Evolutionary conservation across 345 rosid species (phyloP).

Genomic region (Nephelium lappaceum): DNA sequence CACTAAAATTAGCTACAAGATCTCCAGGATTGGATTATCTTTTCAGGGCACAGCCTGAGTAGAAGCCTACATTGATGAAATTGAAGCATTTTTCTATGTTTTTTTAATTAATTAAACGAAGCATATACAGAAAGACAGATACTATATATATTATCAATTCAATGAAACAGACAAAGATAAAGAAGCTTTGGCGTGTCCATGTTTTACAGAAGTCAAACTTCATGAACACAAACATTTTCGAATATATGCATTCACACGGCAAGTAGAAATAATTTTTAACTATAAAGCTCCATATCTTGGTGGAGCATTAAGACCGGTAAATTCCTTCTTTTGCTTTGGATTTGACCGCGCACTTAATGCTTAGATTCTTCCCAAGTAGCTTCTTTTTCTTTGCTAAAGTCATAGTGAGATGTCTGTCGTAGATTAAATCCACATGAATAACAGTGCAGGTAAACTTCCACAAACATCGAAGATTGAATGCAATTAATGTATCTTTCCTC

Average conservation of each 20-base stretch:
- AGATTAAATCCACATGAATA: constrained; percentile 82
- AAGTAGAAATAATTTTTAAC: background rate
- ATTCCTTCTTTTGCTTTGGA: constrained; percentile 66
- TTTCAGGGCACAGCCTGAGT: too few relatives aligned
- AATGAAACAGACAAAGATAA: too few relatives aligned
- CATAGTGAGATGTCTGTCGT: constrained; percentile 69
- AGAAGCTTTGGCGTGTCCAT: background rate
- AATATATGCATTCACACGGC: background rate
- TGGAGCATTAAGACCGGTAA: constrained; percentile 33
- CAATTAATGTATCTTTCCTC: background rate
- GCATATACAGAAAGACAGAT: too few relatives aligned
- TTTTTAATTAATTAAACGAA: too few relatives aligned
- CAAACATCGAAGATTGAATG: background rate
- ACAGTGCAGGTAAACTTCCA: background rate
- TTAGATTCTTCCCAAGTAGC: constrained; percentile 75
- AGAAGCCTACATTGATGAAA: too few relatives aligned
- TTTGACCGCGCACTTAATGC: constrained; percentile 64
- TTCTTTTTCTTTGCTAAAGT: constrained; percentile 73
- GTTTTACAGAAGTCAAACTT: background rate
- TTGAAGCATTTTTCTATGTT: too few relatives aligned
- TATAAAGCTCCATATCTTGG: constrained; percentile 23
- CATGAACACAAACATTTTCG: too few relatives aligned
- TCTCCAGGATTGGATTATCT: too few relatives aligned
- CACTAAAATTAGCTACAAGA: too few relatives aligned
- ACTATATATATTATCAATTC: too few relatives aligned